phyloP scores from a whole-genome alignment of 768 basidiomycete species.

The Agrocybe pediades region DNA sequence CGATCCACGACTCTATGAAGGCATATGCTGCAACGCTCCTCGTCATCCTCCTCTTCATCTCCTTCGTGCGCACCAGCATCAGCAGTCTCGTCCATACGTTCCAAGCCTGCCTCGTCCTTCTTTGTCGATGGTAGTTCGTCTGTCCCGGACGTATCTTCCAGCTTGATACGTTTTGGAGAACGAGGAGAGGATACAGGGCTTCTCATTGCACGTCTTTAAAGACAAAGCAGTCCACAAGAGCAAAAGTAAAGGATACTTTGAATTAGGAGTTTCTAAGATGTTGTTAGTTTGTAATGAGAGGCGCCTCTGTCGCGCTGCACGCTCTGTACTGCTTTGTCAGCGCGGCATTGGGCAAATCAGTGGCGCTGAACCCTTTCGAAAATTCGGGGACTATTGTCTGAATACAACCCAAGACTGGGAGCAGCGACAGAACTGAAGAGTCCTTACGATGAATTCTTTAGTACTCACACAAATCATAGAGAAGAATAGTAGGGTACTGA shows the following conservation, averaged over 20 bases:
- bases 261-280: background rate
- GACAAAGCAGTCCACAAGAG: no score
- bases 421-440: no score
- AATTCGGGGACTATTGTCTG: no score
- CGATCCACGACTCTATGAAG: conserved; percentile 76
- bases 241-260: no score
- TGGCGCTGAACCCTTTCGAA: no score
- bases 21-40: conserved; percentile 76
- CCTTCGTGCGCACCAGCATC: background rate
- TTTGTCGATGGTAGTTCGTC: background rate
- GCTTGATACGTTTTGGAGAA: conserved; percentile 37
- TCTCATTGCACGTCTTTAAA: conserved; percentile 10
- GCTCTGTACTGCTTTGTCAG: no score
- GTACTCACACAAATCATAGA: no score
- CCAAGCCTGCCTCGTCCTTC: background rate
- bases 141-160: conserved; percentile 9
- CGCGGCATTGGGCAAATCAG: no score
- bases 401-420: no score
- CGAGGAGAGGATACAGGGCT: conserved; percentile 22
- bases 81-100: background rate
- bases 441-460: no score
- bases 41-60: conserved; percentile 14
- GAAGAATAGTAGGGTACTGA: background rate
- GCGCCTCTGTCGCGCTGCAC: no score
- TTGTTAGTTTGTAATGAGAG: no score